Conservation (phyloP, 352 stramenopile species). For the Pythium biforme region DNA sequence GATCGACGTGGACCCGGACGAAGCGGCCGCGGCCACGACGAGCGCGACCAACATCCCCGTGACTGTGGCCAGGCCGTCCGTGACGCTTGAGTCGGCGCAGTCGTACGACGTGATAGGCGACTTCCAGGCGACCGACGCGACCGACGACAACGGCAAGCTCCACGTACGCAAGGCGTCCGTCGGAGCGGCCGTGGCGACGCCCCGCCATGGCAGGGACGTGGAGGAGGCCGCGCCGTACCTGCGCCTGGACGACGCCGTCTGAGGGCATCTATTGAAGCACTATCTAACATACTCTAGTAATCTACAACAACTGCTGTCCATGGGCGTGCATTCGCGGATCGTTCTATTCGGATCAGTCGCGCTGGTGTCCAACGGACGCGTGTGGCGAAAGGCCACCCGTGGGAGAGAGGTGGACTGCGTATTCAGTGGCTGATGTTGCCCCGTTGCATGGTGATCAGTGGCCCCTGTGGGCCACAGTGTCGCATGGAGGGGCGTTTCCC, state of each 20-base stretch:
- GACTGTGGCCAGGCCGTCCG: not conserved
- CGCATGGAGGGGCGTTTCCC: not conserved
- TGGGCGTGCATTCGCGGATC: no score
- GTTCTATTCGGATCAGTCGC: not conserved
- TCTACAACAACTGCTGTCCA: not conserved
- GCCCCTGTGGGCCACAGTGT: not conserved
- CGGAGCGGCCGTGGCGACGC: not conserved
- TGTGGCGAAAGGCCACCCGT: not conserved
- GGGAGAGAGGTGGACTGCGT: no score
- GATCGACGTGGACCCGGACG: conserved; percentile 21
- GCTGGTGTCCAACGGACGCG: not conserved
- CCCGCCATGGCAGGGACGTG: not conserved
- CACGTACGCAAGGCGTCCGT: not conserved
- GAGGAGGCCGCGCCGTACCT: conserved; percentile 2
- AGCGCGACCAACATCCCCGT: not conserved
- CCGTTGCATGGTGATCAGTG: not conserved
- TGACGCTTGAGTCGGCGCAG: not conserved
- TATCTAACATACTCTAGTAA: not conserved
- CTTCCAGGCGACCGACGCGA: conserved; percentile 10
- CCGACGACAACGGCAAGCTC: conserved; percentile 8
- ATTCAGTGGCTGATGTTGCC: not conserved
- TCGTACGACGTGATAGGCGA: conserved; percentile 19
- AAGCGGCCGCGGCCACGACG: not conserved
- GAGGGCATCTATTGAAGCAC: not conserved
- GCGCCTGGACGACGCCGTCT: conserved; percentile 9